phyloP scores from a whole-genome alignment of 2,329 filamentous ascomycete genomes.

The Hortaea werneckii region DNA sequence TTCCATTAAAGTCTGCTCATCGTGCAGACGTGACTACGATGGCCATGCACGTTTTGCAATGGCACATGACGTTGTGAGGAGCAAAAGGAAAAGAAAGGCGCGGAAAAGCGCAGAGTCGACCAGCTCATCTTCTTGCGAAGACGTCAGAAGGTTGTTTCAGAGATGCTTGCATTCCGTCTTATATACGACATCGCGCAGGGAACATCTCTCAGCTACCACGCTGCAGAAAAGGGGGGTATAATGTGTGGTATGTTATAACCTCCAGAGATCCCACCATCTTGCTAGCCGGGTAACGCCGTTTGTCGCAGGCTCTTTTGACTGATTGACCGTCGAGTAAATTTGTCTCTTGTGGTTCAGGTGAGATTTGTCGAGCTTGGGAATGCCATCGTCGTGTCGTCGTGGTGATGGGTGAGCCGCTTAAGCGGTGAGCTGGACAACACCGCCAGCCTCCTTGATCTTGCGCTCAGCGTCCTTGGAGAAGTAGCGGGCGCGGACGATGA shows the following conservation, averaged over 20 bases:
- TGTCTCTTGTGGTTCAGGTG: background rate
- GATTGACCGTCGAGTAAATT: background rate
- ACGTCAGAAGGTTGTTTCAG: slow-evolving; percentile 41
- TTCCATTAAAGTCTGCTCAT: too few species aligned
- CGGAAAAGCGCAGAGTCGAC: background rate
- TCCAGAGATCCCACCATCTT: slow-evolving; percentile 9
- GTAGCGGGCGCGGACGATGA: slow-evolving; percentile 91
- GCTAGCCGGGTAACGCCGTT: slow-evolving; percentile 1
- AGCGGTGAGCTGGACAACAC: slow-evolving; percentile 90
- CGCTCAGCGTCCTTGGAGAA: slow-evolving; percentile 93
- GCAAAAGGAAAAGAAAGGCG: too few species aligned
- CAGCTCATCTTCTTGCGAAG: slow-evolving; percentile 22
- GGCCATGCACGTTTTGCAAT: too few species aligned
- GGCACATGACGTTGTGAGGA: too few species aligned
- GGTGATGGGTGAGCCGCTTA: slow-evolving; percentile 38
- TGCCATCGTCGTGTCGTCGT: background rate
- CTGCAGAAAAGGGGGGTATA: slow-evolving; percentile 24
- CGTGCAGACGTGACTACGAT: too few species aligned
- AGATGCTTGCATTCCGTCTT: slow-evolving; percentile 36
- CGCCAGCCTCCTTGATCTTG: slow-evolving; percentile 98
- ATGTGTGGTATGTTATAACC: slow-evolving; percentile 12
- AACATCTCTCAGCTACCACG: slow-evolving; percentile 45
- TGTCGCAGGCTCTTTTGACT: slow-evolving; percentile 1
- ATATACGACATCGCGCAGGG: slow-evolving; percentile 25
- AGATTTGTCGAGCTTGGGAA: too few species aligned